These are phyloP conservation scores for Alternaria sp. DNA, from an alignment of 2,329 filamentous ascomycete genomes.

Conservation along the genomic window DNA sequence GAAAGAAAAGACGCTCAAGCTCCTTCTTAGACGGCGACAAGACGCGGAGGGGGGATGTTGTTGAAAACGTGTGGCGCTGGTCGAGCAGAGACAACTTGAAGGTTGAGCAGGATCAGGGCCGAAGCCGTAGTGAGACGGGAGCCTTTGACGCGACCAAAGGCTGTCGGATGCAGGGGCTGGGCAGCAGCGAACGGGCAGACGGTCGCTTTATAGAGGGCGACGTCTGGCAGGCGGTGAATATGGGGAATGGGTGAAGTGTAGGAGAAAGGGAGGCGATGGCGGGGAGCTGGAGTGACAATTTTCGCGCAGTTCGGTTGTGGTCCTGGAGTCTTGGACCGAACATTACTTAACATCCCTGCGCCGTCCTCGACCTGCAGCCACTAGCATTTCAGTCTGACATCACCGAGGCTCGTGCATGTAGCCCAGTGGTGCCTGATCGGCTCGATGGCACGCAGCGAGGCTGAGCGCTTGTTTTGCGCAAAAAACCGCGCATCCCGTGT, in stretches of 20 bases:
- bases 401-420: constrained; percentile 11
- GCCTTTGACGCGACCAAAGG: constrained; percentile 57
- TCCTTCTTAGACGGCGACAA: constrained; percentile 47
- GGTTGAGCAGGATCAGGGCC: constrained; percentile 54
- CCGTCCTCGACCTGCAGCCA: constrained; percentile 15
- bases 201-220: constrained; percentile 18
- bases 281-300: constrained; percentile 33
- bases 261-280: constrained; percentile 20
- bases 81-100: constrained; percentile 59
- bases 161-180: constrained; percentile 30
- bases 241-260: constrained; percentile 15
- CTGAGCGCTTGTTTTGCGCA: constrained; percentile 10
- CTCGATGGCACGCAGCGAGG: constrained; percentile 17
- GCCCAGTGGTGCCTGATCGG: constrained; percentile 15
- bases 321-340: constrained; percentile 20
- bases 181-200: constrained; percentile 22
- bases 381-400: constrained; percentile 18
- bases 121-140: constrained; percentile 54
- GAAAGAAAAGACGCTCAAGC: constrained; percentile 55
- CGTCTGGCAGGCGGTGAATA: constrained; percentile 18
- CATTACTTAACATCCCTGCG: constrained; percentile 22
- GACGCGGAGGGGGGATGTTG: constrained; percentile 57
- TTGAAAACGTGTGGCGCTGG: constrained; percentile 60
- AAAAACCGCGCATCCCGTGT: constrained; percentile 18
- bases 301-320: constrained; percentile 33